Evolutionary conservation across 768 basidiomycete species (phyloP).

Genomic region (Epithele typhae): DNA sequence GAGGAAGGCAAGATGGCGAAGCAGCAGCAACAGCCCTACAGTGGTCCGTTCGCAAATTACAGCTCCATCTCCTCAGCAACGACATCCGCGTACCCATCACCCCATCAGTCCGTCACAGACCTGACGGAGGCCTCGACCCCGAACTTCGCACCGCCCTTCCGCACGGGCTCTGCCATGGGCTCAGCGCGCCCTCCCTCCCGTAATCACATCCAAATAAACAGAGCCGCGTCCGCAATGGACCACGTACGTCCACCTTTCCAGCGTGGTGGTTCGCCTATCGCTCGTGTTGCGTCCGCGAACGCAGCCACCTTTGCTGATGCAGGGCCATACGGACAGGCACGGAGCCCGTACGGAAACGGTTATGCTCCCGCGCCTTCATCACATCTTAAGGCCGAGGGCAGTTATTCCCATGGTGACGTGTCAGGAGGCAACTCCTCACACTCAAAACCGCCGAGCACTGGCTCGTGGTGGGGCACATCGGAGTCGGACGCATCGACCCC

Average conservation of each 20-base stretch:
- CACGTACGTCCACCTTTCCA: slow-evolving; percentile 41
- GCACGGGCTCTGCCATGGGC: slow-evolving; percentile 71
- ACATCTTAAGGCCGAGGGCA: slow-evolving; percentile 5
- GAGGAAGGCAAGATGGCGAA: slow-evolving; percentile 35
- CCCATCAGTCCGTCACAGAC: slow-evolving; percentile 53
- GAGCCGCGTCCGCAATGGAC: slow-evolving; percentile 78
- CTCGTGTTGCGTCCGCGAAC: slow-evolving; percentile 50
- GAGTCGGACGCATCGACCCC: slow-evolving; percentile 50
- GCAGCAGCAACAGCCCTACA: slow-evolving; percentile 38
- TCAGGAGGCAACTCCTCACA: slow-evolving; percentile 7
- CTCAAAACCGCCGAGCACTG: slow-evolving; percentile 32
- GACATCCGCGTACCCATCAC: slow-evolving; percentile 72
- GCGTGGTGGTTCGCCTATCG: slow-evolving; percentile 49
- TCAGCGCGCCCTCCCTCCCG: slow-evolving; percentile 39
- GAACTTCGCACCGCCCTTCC: slow-evolving; percentile 34
- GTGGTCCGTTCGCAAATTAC: slow-evolving; percentile 90
- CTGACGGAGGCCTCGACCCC: slow-evolving; percentile 27
- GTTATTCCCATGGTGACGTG: slow-evolving; percentile 11
- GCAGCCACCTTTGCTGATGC: slow-evolving; percentile 47
- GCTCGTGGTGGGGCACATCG: slow-evolving; percentile 61
- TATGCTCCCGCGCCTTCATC: slow-evolving; percentile 27
- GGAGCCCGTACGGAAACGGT: slow-evolving; percentile 27
- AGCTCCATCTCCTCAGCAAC: slow-evolving; percentile 85
- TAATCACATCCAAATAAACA: slow-evolving; percentile 53
- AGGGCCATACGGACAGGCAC: slow-evolving; percentile 30